Base-by-base conservation (phyloP, 768 basidiomycete species). In the Psilocybe cyanescens region DNA sequence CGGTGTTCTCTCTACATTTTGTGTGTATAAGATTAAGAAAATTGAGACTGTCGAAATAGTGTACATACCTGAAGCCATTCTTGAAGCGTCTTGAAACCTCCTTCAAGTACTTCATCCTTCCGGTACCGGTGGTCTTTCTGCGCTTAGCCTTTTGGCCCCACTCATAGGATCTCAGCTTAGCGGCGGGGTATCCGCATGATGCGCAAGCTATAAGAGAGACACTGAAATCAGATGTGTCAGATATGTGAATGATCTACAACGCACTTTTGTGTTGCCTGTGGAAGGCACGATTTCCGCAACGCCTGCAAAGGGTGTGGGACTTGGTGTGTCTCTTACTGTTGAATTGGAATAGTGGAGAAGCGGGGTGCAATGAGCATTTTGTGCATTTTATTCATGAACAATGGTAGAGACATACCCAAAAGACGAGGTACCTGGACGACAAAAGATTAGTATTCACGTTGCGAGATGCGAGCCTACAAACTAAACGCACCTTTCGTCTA, bases 81-180 rank as follows among this genome's bases (percentile, higher is more conserved):
- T 99, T 99, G 91, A 98, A 99, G 69, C 94, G 86, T 75, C 96
- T 87, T 70, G 91, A 89, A 46, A 99, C 97, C 56, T 83, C 77
- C 85, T 95, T 97, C 78, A 99, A 85, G 86, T 95, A 88, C 62
- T 83, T 81, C 95, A 97, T 97, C 73, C 96, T 86, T 67, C 97
- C 97, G 67, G 97, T 96, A 62, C 97, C 97, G 61, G 97, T 98
- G 51, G 97, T 99, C 90, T 97, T 97, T 88, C 97, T 91, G 80
- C 97, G 91, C 89, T 99, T 98, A 57, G 97, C 97, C 87, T 99
- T 99, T 76, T 89, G 85, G 68, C 95, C 95, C 97, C 97, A 99
- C 80, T 98, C 92, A 79, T 88, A 99, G 71, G 94, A 95, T 72
- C 97, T 89, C 71, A 97, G 79, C 81, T 94, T 99, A 58, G 97